Conservation (phyloP, 192 early-diverging fungal genomes). For the Paraglomus occultum region DNA sequence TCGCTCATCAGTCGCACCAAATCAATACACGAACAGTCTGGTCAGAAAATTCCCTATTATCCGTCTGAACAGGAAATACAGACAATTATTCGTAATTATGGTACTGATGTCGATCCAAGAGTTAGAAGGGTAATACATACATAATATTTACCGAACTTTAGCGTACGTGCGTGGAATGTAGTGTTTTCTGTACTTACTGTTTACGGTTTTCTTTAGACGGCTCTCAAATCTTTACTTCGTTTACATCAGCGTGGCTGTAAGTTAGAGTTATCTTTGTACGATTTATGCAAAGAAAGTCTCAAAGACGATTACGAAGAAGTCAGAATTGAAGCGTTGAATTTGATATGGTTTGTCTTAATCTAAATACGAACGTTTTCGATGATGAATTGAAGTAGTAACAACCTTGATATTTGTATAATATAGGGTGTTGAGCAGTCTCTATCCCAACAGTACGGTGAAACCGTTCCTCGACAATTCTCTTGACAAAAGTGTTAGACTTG, state of each 20-base stretch:
- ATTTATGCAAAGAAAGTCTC: conserved; percentile 59
- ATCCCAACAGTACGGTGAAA: conserved; percentile 45
- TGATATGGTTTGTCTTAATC: conserved; percentile 53
- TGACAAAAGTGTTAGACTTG: conserved; percentile 39
- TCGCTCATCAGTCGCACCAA: conserved; percentile 31
- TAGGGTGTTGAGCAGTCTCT: conserved; percentile 49
- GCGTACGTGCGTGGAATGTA: neutral
- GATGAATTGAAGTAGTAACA: neutral
- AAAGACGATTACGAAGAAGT: conserved; percentile 74
- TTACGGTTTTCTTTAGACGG: conserved; percentile 35
- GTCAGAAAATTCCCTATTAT: neutral
- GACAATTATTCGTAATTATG: conserved; percentile 48
- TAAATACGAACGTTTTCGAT: neutral
- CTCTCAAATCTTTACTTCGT: conserved; percentile 46
- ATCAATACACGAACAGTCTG: neutral
- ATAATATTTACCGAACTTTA: neutral
- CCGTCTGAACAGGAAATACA: conserved; percentile 46
- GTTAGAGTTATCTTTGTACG: conserved; percentile 56
- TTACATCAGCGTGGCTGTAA: conserved; percentile 47
- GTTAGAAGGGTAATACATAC: conserved; percentile 46
- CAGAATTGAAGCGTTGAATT: conserved; percentile 62
- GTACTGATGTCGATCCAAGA: conserved; percentile 47
- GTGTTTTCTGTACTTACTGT: neutral
- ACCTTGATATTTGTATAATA: neutral
- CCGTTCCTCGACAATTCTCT: conserved; percentile 10